Percentiles rank a stretch among this genome's conserved stretches.
These are phyloP conservation scores for Malassezia psittaci DNA, from an alignment of 1,284 basidiomycete genomes.

Conservation along the genomic window DNA sequence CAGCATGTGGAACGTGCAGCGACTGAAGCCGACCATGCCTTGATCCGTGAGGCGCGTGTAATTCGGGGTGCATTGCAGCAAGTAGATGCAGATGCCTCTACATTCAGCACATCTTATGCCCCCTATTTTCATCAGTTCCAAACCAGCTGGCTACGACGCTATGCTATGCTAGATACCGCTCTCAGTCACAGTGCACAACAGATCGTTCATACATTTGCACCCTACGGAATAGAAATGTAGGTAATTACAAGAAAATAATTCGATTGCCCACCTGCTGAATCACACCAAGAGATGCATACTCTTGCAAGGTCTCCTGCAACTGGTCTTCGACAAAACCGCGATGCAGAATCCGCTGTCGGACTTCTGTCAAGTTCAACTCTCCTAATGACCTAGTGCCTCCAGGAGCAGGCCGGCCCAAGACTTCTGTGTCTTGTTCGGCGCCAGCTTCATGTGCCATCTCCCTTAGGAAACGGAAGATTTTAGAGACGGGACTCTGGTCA, in stretches of 20 bases:
- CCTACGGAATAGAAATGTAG: constrained; percentile 4
- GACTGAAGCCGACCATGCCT: constrained; percentile 9
- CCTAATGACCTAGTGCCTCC: constrained; percentile 7
- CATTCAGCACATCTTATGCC: constrained; percentile 11
- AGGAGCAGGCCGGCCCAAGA: background rate
- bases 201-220: constrained; percentile 9
- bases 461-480: constrained; percentile 44
- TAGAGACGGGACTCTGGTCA: constrained; percentile 30
- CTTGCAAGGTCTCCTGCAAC: constrained; percentile 25
- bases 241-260: constrained; percentile 22
- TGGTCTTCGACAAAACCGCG: constrained; percentile 32
- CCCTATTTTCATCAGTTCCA: constrained; percentile 15
- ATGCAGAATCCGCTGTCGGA: constrained; percentile 27
- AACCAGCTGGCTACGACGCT: constrained; percentile 5
- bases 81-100: constrained; percentile 7
- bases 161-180: constrained; percentile 2
- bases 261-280: constrained; percentile 24
- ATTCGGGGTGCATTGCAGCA: constrained; percentile 9
- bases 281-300: constrained; percentile 27
- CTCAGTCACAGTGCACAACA: background rate
- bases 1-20: constrained; percentile 3
- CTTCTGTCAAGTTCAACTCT: constrained; percentile 22
- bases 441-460: constrained; percentile 26
- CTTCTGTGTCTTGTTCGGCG: constrained; percentile 8
- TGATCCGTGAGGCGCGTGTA: constrained; percentile 11